Evolutionary conservation across 148 eudicot species (phyloP).

Genomic region (Fagopyrum homotropicum): DNA sequence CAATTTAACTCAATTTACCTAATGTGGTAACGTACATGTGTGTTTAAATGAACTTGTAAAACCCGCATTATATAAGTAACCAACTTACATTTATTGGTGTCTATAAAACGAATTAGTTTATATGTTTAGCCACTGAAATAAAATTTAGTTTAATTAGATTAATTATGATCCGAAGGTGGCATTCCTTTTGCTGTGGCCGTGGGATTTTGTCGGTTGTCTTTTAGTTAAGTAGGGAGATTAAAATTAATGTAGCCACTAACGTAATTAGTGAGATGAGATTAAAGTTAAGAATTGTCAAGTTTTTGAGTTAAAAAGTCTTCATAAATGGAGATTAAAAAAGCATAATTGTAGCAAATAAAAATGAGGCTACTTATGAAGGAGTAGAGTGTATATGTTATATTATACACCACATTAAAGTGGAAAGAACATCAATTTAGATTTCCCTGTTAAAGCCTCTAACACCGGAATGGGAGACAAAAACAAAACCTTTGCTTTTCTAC

Average conservation of each 20-base stretch:
- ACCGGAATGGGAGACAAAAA: not conserved
- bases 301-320: not conserved
- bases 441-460: slow-evolving; percentile 11
- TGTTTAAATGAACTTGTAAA: too few relatives aligned
- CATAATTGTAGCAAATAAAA: too few relatives aligned
- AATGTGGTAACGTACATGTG: too few relatives aligned
- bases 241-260: too few relatives aligned
- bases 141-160: not conserved
- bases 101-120: not conserved
- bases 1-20: too few relatives aligned
- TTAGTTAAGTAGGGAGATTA: not conserved
- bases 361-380: not conserved
- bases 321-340: not conserved
- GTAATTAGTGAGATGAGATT: not conserved
- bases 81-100: too few relatives aligned
- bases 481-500: not conserved
- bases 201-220: not conserved
- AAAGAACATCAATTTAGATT: not conserved
- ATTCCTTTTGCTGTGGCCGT: not conserved
- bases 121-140: not conserved
- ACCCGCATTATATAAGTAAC: too few relatives aligned
- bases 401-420: slow-evolving; percentile 4
- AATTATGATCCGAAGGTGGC: not conserved
- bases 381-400: not conserved
- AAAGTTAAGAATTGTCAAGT: not conserved